Base-by-base conservation (phyloP, 106 monocot genomes). In the Dioscorea zingiberensis region DNA sequence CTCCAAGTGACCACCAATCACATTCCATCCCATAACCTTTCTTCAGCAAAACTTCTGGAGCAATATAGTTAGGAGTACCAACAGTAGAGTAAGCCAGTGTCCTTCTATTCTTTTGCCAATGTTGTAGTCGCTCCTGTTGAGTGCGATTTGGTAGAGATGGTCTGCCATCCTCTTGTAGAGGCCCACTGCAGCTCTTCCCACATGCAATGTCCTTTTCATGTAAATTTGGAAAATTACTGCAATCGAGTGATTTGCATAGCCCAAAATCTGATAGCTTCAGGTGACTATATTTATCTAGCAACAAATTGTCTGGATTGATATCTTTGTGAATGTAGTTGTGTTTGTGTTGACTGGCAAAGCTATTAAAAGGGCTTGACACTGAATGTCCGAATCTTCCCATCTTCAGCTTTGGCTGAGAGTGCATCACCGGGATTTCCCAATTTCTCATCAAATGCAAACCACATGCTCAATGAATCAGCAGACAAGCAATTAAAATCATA, bases 251-350 rank as follows among this genome's bases (percentile, higher is more conserved):
- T 61, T 91, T 94, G 60, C 94, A 94, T 73, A 94, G 66, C n/a
- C 94, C 94, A 85, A 91, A 94, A 79, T 94, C 94, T 71, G 94
- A 94, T 11, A 94, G 78, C 63, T 83, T 94, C 68, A 94, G 65
- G 65, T 94, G 94, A 47, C 94, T 62, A n/a, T n/a, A n/a, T n/a
- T n/a, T n/a, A n/a, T n/a, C n/a, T n/a, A n/a, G n/a, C n/a, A n/a
- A n/a, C n/a, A 94, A 69, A 79, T 94, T 94, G 68, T 94, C 94
- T 66, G 94, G 94, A 73, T 94, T 94, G 71, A 94, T 94, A 74
- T 94, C 94, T 74, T 91, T 94, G 70, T 94, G 91, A 67, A 94
- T 87, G 62, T 94, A 94, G 73, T 94, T 91, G 69, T 91, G 85
- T 71, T 81, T 94, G 83, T 94, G 94, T n/a, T n/a, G n/a, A n/a